Conservation (phyloP, 345 rosid species). For the Corchorus olitorius region DNA sequence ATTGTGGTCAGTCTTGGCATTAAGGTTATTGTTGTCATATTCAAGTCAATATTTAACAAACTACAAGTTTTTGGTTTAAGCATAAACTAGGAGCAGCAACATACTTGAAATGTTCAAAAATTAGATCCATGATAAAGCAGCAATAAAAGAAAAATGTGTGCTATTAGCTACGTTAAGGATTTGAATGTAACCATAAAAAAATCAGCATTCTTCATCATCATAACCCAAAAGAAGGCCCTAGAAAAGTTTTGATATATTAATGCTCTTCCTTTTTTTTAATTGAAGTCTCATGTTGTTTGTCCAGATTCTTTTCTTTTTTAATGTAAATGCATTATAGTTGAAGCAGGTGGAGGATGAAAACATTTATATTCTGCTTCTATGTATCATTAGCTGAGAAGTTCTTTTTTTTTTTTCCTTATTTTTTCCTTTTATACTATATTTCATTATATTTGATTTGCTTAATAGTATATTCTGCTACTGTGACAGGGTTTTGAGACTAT, state of each 20-base stretch:
- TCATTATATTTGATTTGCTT: background rate
- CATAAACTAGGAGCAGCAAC: background rate
- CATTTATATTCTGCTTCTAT: background rate
- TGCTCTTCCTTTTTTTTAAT: background rate
- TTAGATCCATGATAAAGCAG: background rate
- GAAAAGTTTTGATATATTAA: background rate
- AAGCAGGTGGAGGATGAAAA: background rate
- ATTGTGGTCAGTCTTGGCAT: background rate
- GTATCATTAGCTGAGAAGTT: background rate
- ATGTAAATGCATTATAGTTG: background rate
- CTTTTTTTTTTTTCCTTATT: background rate
- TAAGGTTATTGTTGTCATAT: background rate
- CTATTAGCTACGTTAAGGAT: background rate
- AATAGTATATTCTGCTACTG: background rate
- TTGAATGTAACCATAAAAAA: background rate
- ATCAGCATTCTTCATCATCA: background rate
- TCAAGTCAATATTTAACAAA: background rate
- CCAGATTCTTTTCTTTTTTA: too few species aligned
- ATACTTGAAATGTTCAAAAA: background rate
- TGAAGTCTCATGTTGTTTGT: background rate
- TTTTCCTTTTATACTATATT: background rate
- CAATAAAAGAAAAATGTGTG: background rate
- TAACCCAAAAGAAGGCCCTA: background rate
- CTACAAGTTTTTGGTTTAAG: constrained; percentile 4
- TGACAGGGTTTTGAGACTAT: constrained; percentile 3